Base-by-base conservation (phyloP, 805 yeast genomes). In the Naumovozyma dairenensis region DNA sequence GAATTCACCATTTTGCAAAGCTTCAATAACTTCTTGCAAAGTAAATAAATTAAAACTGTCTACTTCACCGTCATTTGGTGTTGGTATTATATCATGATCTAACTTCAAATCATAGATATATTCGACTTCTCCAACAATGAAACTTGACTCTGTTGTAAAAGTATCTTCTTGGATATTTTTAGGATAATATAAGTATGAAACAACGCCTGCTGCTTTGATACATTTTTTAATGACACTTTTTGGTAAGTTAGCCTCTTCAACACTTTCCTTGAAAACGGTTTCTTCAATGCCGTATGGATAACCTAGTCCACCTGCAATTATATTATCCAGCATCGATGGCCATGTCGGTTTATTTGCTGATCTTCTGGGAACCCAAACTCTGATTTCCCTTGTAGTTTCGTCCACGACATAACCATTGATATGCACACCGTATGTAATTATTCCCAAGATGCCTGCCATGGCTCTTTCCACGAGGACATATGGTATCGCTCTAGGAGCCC, bases 261-360 rank as follows among this genome's bases (percentile, higher is more conserved):
- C 66, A 48, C 94, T 75, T 54, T 92, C 98, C 52, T 92, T 92
- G 14, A 82, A 44, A 3, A 78, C 74, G 0, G 96, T 89, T 29
- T 84, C 94, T 49, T 65, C 60, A 2, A 76, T 62, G 0, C 86
- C 84, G 43, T 72, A 65, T 0, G 94, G 95, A 53, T 78, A 67
- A 0, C 94, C 96, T 4, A 92, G 49, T 0, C 98, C 98, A 1
- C 98, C 98, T 0, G 95, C 98, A 5, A 92, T 82, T 1, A 94
- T 85, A 55, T 87, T 89, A 55, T 92, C 98, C 25, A 87, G 67
- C 81, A 74, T 80, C 0, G 82, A 80, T 0, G 98, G 97, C 61
- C 74, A 89, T 0, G 98, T 92, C 13, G 79, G 79, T 55, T 92
- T 92, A 2, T 75, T 67, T 4, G 63, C 55, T 0, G 96, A 70